Evolutionary conservation across 1,284 basidiomycete genomes (phyloP), one percentile per base, ranked within the genome.

Genomic region (Lentinus polychrous): DNA sequence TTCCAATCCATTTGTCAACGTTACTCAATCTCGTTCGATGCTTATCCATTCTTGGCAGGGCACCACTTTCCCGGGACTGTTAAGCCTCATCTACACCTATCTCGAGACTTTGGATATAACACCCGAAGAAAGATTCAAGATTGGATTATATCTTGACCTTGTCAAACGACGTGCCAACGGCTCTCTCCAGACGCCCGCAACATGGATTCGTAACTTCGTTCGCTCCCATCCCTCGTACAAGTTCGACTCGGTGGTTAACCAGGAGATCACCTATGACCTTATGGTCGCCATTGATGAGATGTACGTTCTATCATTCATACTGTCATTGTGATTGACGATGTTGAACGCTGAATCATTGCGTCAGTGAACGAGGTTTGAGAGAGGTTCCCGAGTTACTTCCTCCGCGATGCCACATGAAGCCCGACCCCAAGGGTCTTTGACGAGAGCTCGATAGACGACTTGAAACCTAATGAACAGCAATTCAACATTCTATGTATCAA

Each of bases 221-320:
- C 81, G 83, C 17, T 76, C 80, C 1, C 96, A 99, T 66, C 91
- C 94, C 2, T 78, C 73, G 17, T 99, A 99, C 73, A 87, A 90
- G 66, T 76, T 81, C 46, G 94, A 99, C 68, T 96, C 93, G 37
- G 85, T 90, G 32, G 89, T 99, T 20, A 86, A 74, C 44, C 80
- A 92, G 61, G 83, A 90, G 68, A 92, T 99, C 63, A 97, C 95
- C 62, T 96, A 94, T 64, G 96, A 99, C 67, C 76, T 99, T 36
- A 77, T 97, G 64, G 76, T 84, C 45, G 88, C 91, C 6, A 71
- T 97, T n/a, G 94, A 99, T 64, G 83, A 91, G 62, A 89, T 99
- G 89, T 93, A 62, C 65, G 90, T 69, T 8, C 11, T 14, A 33
- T 40, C 14, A 3, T 15, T 46, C 34, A 12, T n/a, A n/a, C 17